Evolutionary conservation across 2,329 filamentous ascomycete species (phyloP).

Genomic region (Fonsecaea nubica): DNA sequence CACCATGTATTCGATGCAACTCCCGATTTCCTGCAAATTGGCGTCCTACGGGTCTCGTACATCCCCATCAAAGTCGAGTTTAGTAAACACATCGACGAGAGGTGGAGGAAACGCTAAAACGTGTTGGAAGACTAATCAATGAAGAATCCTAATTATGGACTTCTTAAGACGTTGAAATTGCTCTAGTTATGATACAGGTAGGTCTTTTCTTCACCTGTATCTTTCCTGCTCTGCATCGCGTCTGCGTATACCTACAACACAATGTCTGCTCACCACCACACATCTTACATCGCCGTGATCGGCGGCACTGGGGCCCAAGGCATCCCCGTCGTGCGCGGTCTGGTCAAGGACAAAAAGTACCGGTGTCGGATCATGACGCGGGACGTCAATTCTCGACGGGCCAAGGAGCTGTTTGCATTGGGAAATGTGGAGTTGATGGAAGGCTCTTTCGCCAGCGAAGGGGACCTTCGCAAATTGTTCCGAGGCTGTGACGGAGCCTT

Average conservation of each 20-base stretch:
- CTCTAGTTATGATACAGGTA: neutral
- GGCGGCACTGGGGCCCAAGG: slow-evolving; percentile 62
- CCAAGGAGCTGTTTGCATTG: slow-evolving; percentile 52
- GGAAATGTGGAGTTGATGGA: slow-evolving; percentile 56
- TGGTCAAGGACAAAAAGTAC: slow-evolving; percentile 49
- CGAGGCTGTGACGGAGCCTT: slow-evolving; percentile 57
- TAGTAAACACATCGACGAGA: neutral
- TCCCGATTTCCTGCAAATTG: neutral
- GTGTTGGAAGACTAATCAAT: slow-evolving; percentile 20
- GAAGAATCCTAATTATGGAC: neutral
- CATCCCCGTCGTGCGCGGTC: slow-evolving; percentile 55
- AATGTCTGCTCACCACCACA: slow-evolving; percentile 32
- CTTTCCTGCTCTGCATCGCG: neutral
- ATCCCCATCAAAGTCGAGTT: neutral
- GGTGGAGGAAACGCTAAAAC: neutral
- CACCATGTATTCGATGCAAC: neutral
- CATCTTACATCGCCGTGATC: slow-evolving; percentile 46
- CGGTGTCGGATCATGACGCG: slow-evolving; percentile 57
- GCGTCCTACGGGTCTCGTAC: neutral
- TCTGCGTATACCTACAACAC: neutral
- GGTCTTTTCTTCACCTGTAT: neutral
- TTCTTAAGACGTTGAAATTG: neutral
- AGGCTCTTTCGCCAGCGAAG: slow-evolving; percentile 58
- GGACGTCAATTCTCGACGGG: slow-evolving; percentile 50
- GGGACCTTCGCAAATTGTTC: slow-evolving; percentile 54